phyloP scores from a whole-genome alignment of 2,329 filamentous ascomycete species.

The Iodosphaeria phyllophila region DNA sequence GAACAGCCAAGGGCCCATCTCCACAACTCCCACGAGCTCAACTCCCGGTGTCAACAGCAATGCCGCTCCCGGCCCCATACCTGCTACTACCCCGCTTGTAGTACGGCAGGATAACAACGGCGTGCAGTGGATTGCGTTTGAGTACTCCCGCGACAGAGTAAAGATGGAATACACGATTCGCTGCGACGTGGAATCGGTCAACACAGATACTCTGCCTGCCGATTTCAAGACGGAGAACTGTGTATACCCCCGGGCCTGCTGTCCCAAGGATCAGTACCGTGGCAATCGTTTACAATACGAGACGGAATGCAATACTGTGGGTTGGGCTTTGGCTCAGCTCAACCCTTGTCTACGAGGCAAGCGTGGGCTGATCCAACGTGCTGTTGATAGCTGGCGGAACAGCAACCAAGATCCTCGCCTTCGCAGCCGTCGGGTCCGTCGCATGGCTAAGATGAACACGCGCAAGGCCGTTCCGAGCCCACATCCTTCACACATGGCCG shows the following conservation, averaged over 20 bases:
- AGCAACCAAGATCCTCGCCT: conserved; percentile 92
- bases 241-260: conserved; percentile 90
- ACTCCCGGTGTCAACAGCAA: conserved; percentile 57
- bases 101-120: conserved; percentile 91
- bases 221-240: conserved; percentile 98
- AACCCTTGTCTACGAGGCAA: conserved; percentile 86
- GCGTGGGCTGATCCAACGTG: conserved; percentile 85
- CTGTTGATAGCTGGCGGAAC: conserved; percentile 97
- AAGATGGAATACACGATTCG: conserved; percentile 99
- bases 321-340: conserved; percentile 90
- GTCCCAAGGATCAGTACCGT: conserved; percentile 86
- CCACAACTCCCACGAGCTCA: conserved; percentile 25
- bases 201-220: conserved; percentile 62
- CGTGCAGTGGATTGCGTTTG: conserved; percentile 97
- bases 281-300: conserved; percentile 93
- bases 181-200: conserved; percentile 93
- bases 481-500: conserved; percentile 46
- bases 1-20: conserved; percentile 20
- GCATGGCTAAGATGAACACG: conserved; percentile 91
- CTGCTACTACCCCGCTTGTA: conserved; percentile 85
- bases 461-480: conserved; percentile 52
- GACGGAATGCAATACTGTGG: conserved; percentile 97
- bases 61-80: conserved; percentile 87
- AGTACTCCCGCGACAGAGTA: conserved; percentile 89
- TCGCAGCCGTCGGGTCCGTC: conserved; percentile 75